Percentiles rank a stretch among this genome's conserved stretches.
These are phyloP conservation scores for Epichloe scottii DNA, from an alignment of 2,329 filamentous ascomycete species.

Conservation along the genomic window DNA sequence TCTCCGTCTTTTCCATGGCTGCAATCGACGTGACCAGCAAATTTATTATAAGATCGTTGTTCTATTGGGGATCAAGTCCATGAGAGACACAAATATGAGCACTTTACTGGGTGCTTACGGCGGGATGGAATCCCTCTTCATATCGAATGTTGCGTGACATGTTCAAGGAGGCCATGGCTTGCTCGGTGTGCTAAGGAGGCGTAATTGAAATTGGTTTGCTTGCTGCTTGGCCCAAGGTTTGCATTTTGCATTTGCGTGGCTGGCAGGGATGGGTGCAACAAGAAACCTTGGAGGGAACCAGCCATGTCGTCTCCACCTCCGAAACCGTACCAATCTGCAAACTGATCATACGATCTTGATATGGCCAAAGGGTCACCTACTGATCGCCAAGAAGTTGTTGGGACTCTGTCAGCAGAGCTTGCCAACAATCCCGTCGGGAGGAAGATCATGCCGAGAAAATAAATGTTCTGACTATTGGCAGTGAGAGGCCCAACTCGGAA, in stretches of 20 bases:
- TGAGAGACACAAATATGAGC: not conserved
- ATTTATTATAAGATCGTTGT: not conserved
- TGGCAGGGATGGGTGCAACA: not conserved
- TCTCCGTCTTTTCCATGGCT: slow-evolving; percentile 2
- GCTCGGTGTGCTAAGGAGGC: not conserved
- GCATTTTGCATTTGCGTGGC: not conserved
- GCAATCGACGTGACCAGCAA: not conserved
- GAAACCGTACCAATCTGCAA: not conserved
- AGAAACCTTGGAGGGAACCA: not conserved
- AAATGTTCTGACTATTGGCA: not conserved
- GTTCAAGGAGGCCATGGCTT: not conserved
- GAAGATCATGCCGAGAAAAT: not conserved
- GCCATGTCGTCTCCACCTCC: not conserved
- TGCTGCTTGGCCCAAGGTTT: not conserved
- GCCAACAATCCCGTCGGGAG: not conserved
- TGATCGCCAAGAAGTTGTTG: not conserved
- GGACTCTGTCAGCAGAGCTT: too few relatives aligned
- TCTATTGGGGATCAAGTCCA: not conserved
- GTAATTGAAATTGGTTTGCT: too few relatives aligned
- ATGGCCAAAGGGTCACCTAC: not conserved
- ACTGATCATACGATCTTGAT: not conserved
- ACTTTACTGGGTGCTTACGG: too few relatives aligned
- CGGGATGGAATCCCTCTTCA: not conserved
- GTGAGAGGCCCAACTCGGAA: not conserved
- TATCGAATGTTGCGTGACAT: not conserved